A percentile compares a stretch with the other conserved stretches of the same genome.
These are phyloP conservation scores for Stropharia rugosoannulata DNA, from an alignment of 768 basidiomycete genomes.

Conservation along the genomic window DNA sequence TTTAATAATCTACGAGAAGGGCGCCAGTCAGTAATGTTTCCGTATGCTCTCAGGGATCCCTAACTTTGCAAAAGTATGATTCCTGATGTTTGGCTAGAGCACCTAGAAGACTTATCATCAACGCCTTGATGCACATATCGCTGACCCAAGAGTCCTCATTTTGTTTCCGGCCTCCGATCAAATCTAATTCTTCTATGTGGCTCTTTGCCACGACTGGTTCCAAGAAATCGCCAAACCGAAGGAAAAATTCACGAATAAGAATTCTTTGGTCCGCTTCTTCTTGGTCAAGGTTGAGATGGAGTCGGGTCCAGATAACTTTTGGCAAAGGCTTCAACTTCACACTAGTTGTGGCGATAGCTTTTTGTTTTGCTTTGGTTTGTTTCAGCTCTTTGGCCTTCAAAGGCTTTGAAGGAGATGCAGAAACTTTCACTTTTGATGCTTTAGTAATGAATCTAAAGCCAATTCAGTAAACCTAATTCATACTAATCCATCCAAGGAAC, in stretches of 20 bases:
- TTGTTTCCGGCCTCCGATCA: constrained; percentile 37
- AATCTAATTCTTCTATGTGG: constrained; percentile 65
- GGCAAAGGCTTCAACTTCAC: constrained; percentile 31
- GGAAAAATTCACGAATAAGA: constrained; percentile 70
- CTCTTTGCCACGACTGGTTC: constrained; percentile 40
- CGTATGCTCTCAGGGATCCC: constrained; percentile 3
- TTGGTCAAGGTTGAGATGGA: constrained; percentile 42
- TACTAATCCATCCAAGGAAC: constrained; percentile 15
- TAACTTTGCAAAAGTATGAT: constrained; percentile 35
- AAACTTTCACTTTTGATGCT: constrained; percentile 15
- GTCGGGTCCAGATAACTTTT: constrained; percentile 50
- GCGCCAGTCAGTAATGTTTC: constrained; percentile 1
- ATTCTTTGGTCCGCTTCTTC: constrained; percentile 59
- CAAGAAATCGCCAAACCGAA: constrained; percentile 58
- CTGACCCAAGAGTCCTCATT: constrained; percentile 60
- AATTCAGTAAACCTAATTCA: background rate
- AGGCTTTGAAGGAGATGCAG: constrained; percentile 12
- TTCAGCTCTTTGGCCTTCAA: constrained; percentile 13
- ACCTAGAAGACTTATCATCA: constrained; percentile 62
- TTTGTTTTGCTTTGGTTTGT: background rate
- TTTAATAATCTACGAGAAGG: constrained; percentile 36
- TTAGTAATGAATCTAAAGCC: constrained; percentile 10
- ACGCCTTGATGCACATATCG: constrained; percentile 61
- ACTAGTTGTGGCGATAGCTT: constrained; percentile 7
- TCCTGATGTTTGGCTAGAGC: constrained; percentile 47